A percentile compares a stretch with the other conserved stretches of the same genome.
Conservation (phyloP, 768 basidiomycete species). For the Steccherinum ochraceum region DNA sequence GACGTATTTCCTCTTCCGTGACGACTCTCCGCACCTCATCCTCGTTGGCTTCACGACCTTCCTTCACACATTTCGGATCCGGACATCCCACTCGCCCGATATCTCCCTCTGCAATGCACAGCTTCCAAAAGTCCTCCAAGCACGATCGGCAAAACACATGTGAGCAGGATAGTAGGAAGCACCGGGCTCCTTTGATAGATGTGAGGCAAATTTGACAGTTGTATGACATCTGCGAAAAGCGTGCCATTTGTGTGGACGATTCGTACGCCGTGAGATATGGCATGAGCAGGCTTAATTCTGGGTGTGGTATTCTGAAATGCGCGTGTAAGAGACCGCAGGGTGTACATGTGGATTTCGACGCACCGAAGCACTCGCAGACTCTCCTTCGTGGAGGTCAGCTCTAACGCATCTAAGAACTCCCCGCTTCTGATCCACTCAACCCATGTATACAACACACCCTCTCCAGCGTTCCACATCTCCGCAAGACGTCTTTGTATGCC, state of each 20-base stretch:
- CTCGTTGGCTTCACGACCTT: conserved; percentile 48
- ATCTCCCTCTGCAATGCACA: conserved; percentile 78
- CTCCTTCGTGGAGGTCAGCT: conserved; percentile 27
- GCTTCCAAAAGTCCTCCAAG: conserved; percentile 72
- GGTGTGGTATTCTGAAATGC: conserved; percentile 49
- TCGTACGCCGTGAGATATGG: conserved; percentile 46
- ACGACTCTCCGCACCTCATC: conserved; percentile 72
- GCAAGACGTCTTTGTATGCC: conserved; percentile 35
- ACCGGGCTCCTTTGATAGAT: conserved; percentile 67
- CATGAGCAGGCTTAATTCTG: conserved; percentile 47
- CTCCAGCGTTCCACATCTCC: conserved; percentile 57
- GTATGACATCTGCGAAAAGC: conserved; percentile 63
- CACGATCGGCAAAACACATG: conserved; percentile 87
- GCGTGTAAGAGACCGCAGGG: not conserved
- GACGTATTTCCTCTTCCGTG: conserved; percentile 50
- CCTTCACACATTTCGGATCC: conserved; percentile 72
- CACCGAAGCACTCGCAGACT: conserved; percentile 8
- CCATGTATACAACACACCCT: conserved; percentile 63
- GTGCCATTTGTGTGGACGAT: conserved; percentile 33
- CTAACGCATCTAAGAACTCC: conserved; percentile 48
- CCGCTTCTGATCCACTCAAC: conserved; percentile 66
- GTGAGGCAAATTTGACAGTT: conserved; percentile 73
- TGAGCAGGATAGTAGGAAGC: conserved; percentile 60
- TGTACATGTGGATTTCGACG: conserved; percentile 6
- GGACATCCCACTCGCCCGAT: conserved; percentile 75